Conservation (phyloP, 176 grass and related monocot species). For the Pontederia crassipes region DNA sequence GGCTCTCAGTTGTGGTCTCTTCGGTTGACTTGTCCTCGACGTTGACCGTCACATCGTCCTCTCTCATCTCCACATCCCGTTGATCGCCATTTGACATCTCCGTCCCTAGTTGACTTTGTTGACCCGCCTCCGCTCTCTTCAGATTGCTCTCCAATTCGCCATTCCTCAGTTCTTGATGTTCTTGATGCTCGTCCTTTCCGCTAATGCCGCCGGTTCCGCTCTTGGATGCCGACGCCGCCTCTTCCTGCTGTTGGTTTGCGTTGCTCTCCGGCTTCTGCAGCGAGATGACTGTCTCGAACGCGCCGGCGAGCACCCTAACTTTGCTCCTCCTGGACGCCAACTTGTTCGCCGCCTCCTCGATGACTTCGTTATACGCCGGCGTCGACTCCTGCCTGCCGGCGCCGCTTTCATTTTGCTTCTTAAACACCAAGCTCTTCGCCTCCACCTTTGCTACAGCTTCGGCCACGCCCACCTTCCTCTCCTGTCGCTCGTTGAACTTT, state of each 20-base stretch:
- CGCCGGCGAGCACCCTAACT: constrained; percentile 4
- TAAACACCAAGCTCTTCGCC: background rate
- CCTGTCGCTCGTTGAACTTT: background rate
- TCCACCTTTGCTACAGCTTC: background rate
- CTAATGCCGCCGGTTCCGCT: background rate
- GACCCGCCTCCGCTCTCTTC: too few relatives aligned
- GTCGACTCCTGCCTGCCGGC: background rate
- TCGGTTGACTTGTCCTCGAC: too few relatives aligned
- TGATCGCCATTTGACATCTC: too few relatives aligned
- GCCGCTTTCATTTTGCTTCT: background rate
- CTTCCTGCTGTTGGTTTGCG: background rate
- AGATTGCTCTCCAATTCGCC: too few relatives aligned
- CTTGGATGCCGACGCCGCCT: background rate
- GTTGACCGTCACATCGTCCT: too few relatives aligned
- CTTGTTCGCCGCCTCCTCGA: background rate
- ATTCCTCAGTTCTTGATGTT: too few relatives aligned
- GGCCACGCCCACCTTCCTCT: too few relatives aligned
- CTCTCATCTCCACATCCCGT: too few relatives aligned
- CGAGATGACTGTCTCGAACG: constrained; percentile 1
- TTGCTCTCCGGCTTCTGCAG: background rate
- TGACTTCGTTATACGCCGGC: background rate
- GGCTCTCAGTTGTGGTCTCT: too few relatives aligned
- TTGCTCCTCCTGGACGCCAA: background rate
- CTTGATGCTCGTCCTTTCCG: background rate
- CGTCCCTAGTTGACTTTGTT: too few relatives aligned